These are phyloP conservation scores for Myxozyma nipponensis DNA, from an alignment of 805 yeast genomes.

Conservation along the genomic window DNA sequence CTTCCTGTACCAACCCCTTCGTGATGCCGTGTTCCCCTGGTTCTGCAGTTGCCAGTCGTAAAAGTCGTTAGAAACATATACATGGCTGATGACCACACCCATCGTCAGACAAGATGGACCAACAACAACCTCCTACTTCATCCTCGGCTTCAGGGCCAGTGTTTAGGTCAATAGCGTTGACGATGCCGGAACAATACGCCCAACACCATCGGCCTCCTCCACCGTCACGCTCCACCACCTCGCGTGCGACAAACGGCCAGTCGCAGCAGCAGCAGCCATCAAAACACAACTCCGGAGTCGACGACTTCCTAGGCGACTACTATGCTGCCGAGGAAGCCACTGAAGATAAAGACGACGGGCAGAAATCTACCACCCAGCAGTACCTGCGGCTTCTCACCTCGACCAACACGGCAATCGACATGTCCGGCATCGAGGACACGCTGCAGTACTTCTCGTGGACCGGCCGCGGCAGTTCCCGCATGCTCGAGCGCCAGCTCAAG, in stretches of 20 bases:
- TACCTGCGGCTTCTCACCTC: constrained; percentile 14
- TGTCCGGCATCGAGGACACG: constrained; percentile 52
- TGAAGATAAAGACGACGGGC: not conserved
- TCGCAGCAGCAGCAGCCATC: not conserved
- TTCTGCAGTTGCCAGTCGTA: too few species aligned
- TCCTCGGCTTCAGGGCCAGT: too few species aligned
- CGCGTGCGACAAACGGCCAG: too few species aligned
- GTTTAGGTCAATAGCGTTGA: constrained; percentile 19
- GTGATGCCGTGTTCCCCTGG: too few species aligned
- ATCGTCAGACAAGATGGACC: too few species aligned
- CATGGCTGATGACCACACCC: too few species aligned
- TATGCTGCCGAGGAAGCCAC: not conserved
- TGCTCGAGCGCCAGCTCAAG: constrained; percentile 54
- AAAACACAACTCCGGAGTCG: not conserved
- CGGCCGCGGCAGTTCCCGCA: constrained; percentile 58
- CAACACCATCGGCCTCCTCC: constrained; percentile 1
- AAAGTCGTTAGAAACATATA: too few species aligned
- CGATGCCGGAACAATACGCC: constrained; percentile 22
- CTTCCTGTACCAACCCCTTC: too few species aligned
- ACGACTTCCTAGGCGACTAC: not conserved
- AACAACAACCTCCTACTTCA: too few species aligned
- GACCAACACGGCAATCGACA: constrained; percentile 19
- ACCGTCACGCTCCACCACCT: not conserved
- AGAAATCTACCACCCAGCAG: constrained; percentile 2
- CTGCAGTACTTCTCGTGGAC: constrained; percentile 79